Base-by-base conservation (phyloP, 2,329 filamentous ascomycete species). In the Lecanicillium sp. region DNA sequence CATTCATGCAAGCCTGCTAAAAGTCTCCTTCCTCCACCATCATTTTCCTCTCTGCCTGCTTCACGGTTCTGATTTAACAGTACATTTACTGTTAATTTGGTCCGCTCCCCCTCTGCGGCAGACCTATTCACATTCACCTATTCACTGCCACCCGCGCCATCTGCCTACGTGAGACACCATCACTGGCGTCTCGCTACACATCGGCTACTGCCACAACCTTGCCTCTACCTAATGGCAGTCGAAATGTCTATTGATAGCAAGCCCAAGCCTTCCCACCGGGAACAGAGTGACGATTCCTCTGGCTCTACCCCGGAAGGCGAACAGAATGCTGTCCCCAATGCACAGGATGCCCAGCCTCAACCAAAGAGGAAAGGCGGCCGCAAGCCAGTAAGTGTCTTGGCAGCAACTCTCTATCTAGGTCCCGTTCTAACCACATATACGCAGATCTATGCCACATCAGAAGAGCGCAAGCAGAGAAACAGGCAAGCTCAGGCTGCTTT, bases 401-500 rank as follows among this genome's bases (percentile, higher is more conserved):
- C 41, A 45, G 38, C 47, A 25, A 36, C 34, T 33, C 30, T 17
- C 19, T 37, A 45, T 51, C 95, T 88, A 96, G 95, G 47, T 97
- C 97, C 28, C 35, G 37, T 29, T 30, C 46, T 46, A 36, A 52
- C 41, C 46, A 33, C 33, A 29, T 35, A 30, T 19, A 27, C 36
- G 44, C 51, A 96, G 90, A 96, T 96, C 48, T 98, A 98, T 73
- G 92, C 92, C 39, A 98, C 92, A 27, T 97, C 92, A 10, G 92
- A 98, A 64, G 92, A 98, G 66, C 82, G 92, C 56, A 97, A 98
- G 69, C 92, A 97, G 66, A 80, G 92, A 49, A 98, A 98, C 59
- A 75, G 92, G 52, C 92, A 97, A 68, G 92, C 92, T 34, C 92
- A 98, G 66, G 92, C 92, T 40, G 92, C 92, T 42, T 98, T 98